Evolutionary conservation across 176 grass and related monocot genomes (phyloP), one percentile per base, ranked within the genome.

Genomic region (Aegilops tauschii): DNA sequence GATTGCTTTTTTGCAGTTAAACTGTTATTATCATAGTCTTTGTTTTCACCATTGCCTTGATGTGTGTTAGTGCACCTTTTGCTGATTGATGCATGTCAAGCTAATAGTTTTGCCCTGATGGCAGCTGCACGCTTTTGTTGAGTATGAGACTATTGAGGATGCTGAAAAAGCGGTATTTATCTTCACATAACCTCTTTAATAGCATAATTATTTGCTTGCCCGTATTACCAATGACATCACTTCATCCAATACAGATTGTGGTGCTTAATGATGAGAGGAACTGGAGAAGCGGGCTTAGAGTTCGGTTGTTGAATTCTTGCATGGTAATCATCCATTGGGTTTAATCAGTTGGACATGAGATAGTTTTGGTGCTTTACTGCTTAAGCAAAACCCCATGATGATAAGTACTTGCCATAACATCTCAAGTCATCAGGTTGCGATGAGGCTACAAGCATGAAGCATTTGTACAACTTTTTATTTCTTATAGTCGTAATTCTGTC

Each of bases 241-340:
- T 82, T 73, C 47, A 23, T 82, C 37, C 14, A 20, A 78, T 74
- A 36, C 82, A 99, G 97, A 89, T 96, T 90, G 11, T 79, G 56
- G 97, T 94, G 45, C 94, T 99, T 67, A 99, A 99, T 91, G 94
- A 96, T 89, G 97, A 99, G 67, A 96, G 89, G 85, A 99, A 99
- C 90, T 96, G 97, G 97, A 94, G 97, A 92, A 96, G 47, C 71
- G 94, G 94, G 28, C 87, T 99, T 21, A 92, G 94, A 99, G 92
- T 99, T 87, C 92, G 92, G 65, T 82, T 94, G 62, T 74, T 96
- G 80, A 93, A 89, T 54, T 92, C 86, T 93, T 96, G 92, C 87
- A 80, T 99, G 88, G 97, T 99, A 91, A 83, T 71, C 23, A 54
- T 71, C 29, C 21, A 3, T 28, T 79, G 32, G 20, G 50, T 58